phyloP scores from a whole-genome alignment of 2,329 filamentous ascomycete genomes.

The Aspergillus sp. region DNA sequence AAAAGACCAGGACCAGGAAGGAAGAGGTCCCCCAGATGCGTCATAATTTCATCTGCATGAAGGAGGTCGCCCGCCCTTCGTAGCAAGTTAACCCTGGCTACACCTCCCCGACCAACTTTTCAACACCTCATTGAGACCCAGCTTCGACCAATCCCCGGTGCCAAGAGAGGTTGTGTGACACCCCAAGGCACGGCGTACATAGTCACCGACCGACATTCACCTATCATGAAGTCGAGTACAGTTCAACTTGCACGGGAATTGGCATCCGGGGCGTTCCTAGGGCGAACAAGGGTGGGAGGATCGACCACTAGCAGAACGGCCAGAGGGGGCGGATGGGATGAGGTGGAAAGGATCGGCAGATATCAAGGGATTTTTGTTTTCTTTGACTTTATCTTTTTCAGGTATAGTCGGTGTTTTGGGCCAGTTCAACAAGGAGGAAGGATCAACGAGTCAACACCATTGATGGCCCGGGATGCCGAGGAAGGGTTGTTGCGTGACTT shows the following conservation, averaged over 20 bases:
- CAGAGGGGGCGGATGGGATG: not conserved
- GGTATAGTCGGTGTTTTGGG: not conserved
- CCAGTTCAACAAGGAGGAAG: not conserved
- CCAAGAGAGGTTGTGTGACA: not conserved
- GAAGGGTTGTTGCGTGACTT: conserved; percentile 3
- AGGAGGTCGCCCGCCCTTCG: not conserved
- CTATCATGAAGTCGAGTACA: not conserved
- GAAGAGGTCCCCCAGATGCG: conserved; percentile 26
- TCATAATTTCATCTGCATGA: conserved; percentile 25
- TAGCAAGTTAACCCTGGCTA: not conserved
- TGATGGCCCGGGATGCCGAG: conserved; percentile 1
- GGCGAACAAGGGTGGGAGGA: not conserved
- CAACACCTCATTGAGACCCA: not conserved
- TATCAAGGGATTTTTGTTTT: not conserved
- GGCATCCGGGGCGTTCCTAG: not conserved
- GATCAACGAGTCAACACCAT: not conserved
- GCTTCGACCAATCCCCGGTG: not conserved
- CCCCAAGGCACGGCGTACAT: not conserved
- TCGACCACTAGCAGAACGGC: not conserved
- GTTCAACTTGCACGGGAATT: not conserved
- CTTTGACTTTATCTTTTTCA: not conserved
- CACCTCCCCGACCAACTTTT: not conserved
- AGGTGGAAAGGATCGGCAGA: not conserved
- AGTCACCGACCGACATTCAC: not conserved
- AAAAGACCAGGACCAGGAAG: not conserved